Evolutionary conservation across 2,329 filamentous ascomycete genomes (phyloP), one percentile per base, ranked within the genome.

Genomic region (Aspergillus spinulosporus): DNA sequence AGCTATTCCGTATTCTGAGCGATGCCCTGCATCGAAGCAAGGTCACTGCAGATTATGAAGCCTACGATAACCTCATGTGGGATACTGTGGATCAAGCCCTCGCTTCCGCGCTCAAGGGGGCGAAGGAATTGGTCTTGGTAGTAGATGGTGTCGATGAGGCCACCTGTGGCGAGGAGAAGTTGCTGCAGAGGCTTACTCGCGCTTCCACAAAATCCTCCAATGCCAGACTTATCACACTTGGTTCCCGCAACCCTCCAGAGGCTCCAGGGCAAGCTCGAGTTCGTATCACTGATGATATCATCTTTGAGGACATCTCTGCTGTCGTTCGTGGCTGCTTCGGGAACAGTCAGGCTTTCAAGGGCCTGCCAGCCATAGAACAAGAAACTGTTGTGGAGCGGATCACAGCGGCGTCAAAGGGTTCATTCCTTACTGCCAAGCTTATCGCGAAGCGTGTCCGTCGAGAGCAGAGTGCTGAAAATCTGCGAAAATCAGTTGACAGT

Each of bases 401-500:
- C 36, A 60, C 67, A 1, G 64, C 72, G 31, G 70, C 67, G 7
- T 65, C 74, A 4, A 63, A 68, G 7, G 69, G 72, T 6, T 75
- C 73, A 4, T 75, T 76, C 55, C 66, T 76, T 0, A 74, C 72
- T 69, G 74, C 72, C 3, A 76, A 74, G 58, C 64, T 76, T 5
- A 68, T 66, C 6, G 52, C 68, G 1, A 72, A 72, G 59, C 62
- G 61, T 12, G 58, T 69, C 29, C 64, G 67, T 15, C 57, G 60
- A n/a, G 72, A 73, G 55, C 54, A 60, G 5, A 55, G 49, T 14
- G n/a, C 49, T 0, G 66, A 73, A 11, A 61, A 39, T 5, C 53
- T 74, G 5, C 46, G 49, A 21, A 72, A 71, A 58, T 61, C 65
- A 0, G 60, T 74, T 1, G 71, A 73, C 6, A 55, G 46, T 3